phyloP scores from a whole-genome alignment of 495 filamentous ascomycete species.

The Aspergillus panamensis region DNA sequence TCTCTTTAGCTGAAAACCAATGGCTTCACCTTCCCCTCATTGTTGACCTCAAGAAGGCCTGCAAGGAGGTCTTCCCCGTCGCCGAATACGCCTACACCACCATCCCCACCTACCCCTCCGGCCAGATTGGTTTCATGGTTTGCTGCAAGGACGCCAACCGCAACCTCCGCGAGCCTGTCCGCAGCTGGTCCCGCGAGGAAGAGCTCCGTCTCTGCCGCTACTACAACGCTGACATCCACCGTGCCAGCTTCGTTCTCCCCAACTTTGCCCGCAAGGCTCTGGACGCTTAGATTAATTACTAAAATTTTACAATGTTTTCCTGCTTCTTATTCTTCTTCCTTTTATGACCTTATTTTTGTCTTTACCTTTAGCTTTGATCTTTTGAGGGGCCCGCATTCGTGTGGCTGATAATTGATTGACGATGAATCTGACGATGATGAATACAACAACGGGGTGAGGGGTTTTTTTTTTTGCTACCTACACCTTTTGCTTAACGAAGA shows the following conservation, averaged over 20 bases:
- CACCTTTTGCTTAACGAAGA: not conserved
- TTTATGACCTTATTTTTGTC: not conserved
- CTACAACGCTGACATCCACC: conserved; percentile 94
- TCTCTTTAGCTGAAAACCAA: conserved; percentile 85
- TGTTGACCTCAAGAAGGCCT: conserved; percentile 86
- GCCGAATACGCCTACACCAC: conserved; percentile 99
- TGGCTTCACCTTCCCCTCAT: conserved; percentile 96
- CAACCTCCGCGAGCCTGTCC: conserved; percentile 79
- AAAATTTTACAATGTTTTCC: conserved; percentile 6
- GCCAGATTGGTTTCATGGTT: conserved; percentile 99
- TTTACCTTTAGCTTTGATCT: not conserved
- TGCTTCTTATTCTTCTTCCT: conserved; percentile 10
- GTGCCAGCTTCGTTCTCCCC: conserved; percentile 87
- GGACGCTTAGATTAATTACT: conserved; percentile 25
- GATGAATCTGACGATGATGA: conserved; percentile 25
- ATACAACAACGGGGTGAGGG: conserved; percentile 9
- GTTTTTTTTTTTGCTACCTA: not conserved
- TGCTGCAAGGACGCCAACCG: conserved; percentile 88
- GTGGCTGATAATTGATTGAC: conserved; percentile 11
- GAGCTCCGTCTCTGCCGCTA: conserved; percentile 90
- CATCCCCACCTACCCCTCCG: conserved; percentile 98
- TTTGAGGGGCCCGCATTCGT: not conserved
- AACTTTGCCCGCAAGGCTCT: conserved; percentile 85
- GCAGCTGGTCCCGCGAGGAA: conserved; percentile 76
- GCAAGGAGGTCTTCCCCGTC: conserved; percentile 93